Conservation (phyloP, 495 filamentous ascomycete genomes). For the Acidomyces sp. region DNA sequence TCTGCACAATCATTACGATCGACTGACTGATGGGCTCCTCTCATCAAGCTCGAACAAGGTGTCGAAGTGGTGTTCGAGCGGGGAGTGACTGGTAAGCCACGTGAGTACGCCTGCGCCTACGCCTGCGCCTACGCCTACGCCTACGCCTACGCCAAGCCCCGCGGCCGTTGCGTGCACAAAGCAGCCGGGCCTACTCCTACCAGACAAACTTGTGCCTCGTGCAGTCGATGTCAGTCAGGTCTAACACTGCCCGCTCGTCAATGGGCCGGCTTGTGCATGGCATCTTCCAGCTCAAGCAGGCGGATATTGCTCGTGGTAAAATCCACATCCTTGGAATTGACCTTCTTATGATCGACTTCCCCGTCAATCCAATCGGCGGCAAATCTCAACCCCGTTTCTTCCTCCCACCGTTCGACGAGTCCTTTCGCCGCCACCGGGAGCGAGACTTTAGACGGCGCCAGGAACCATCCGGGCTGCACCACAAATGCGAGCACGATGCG, state of each 20-base stretch:
- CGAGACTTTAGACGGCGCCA: conserved; percentile 10
- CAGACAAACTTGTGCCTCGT: too few relatives aligned
- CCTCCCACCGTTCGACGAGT: conserved; percentile 13
- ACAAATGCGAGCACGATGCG: conserved; percentile 49
- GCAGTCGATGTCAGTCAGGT: too few relatives aligned
- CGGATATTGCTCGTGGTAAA: conserved; percentile 9
- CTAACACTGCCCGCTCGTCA: background rate
- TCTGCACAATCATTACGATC: too few relatives aligned
- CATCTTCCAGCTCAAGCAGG: conserved; percentile 9
- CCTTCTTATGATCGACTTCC: conserved; percentile 16
- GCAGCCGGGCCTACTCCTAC: too few relatives aligned
- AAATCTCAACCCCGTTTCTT: conserved; percentile 11
- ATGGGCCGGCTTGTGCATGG: conserved; percentile 11
- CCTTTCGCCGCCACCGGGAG: conserved; percentile 9
- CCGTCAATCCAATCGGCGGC: conserved; percentile 15
- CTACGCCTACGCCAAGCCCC: too few relatives aligned
- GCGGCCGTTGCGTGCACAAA: too few relatives aligned
- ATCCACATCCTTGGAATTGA: conserved; percentile 14
- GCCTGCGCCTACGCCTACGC: too few relatives aligned
- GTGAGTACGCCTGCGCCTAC: too few relatives aligned
- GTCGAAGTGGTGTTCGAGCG: too few relatives aligned
- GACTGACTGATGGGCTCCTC: too few relatives aligned
- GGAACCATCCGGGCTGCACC: conserved; percentile 13
- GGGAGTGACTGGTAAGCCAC: too few relatives aligned
- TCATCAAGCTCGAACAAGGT: too few relatives aligned